These are phyloP conservation scores for Akanthomyces muscarius DNA, from an alignment of 2,329 filamentous ascomycete genomes.

Conservation along the genomic window DNA sequence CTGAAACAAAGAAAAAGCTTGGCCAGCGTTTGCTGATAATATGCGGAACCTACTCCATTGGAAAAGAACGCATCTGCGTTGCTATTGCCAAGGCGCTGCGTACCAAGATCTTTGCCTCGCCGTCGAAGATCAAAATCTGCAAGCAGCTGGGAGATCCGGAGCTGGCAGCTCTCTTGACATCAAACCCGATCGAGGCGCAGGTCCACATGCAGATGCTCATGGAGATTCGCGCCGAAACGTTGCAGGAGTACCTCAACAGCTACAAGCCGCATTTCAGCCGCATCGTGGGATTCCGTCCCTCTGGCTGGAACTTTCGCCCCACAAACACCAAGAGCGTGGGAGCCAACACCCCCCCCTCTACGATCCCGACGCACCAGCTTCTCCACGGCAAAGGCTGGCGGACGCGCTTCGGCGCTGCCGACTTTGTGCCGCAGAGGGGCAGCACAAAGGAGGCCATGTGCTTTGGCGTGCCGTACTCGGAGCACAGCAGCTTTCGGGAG, in stretches of 20 bases:
- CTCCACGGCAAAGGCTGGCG: conserved; percentile 67
- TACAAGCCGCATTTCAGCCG: conserved; percentile 80
- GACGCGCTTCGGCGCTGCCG: conserved; percentile 63
- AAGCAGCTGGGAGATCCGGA: conserved; percentile 81
- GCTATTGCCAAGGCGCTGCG: conserved; percentile 83
- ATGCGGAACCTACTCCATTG: conserved; percentile 95
- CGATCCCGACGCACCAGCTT: conserved; percentile 47
- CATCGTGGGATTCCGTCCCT: conserved; percentile 86
- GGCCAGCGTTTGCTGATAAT: conserved; percentile 74
- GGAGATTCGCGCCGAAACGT: conserved; percentile 86
- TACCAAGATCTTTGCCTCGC: conserved; percentile 84
- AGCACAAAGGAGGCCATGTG: conserved; percentile 79
- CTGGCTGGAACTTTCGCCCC: conserved; percentile 89
- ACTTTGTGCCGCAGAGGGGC: conserved; percentile 78
- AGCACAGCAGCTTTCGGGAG: conserved; percentile 93
- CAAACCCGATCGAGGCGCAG: conserved; percentile 77
- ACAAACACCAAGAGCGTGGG: conserved; percentile 52
- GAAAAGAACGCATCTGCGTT: conserved; percentile 92
- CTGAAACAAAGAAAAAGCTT: conserved; percentile 26
- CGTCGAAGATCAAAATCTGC: conserved; percentile 80
- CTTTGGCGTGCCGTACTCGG: conserved; percentile 91
- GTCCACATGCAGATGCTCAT: conserved; percentile 97
- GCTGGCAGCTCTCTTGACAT: conserved; percentile 71
- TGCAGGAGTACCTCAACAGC: conserved; percentile 80
- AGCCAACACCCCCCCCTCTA: conserved; percentile 46